Evolutionary conservation across 768 basidiomycete species (phyloP), one percentile per base, ranked within the genome.

Genomic region (Hygrocybe punicea): DNA sequence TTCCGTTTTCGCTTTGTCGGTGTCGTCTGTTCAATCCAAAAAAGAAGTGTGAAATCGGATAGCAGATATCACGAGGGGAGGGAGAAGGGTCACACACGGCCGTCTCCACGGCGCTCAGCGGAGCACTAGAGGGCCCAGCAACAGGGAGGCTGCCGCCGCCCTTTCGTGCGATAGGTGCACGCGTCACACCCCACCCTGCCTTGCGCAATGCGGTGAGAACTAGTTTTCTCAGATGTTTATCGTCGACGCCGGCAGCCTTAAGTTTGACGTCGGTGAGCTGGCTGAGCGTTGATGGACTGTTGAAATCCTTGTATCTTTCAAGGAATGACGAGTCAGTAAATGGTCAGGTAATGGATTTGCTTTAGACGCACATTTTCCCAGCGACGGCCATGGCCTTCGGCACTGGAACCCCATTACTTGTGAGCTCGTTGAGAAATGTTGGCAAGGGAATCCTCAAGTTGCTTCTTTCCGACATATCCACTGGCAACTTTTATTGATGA

Each of bases 251-350:
- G 13, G 81, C 69, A 4, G 76, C 73, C 16, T 73, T 71, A 19
- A 94, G 77, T 63, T 84, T 84, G 11, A 73, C 59, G 51, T 90
- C 83, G 25, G 80, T 84, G 34, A 94, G 73, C 53, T 76, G 75
- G 2, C 72, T 68, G 8, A 93, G 79, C 60, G 78, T 75, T 16
- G 77, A 68, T 4, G 82, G 78, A 0, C 89, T 87, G 62, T 84
- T 86, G 65, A 78, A 80, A 21, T 83, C 76, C 65, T 87, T 90
- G 71, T 89, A 92, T 60, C 90, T 92, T n/a, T 68, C 24, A 51
- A 53, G 21, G 53, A 37, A n/a, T n/a, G n/a, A n/a, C n/a, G n/a
- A n/a, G n/a, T n/a, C n/a, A n/a, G n/a, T n/a, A n/a, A n/a, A n/a
- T n/a, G n/a, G n/a, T n/a, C n/a, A n/a, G n/a, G n/a, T n/a, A n/a